Conservation (phyloP, 176 grass and related monocot species). For the Lolium rigidum region DNA sequence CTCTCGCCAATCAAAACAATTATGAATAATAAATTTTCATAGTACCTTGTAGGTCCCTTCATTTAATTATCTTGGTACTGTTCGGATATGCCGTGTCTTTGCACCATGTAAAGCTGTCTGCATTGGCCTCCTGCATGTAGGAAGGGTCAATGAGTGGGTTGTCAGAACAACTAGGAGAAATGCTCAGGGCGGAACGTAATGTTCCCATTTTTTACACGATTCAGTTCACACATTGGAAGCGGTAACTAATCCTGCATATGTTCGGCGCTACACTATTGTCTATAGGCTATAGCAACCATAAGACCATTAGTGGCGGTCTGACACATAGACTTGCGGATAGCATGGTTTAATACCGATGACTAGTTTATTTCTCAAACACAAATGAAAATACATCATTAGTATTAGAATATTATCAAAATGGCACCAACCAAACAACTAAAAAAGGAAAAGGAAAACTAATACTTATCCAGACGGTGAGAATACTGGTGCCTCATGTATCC, state of each 20-base stretch:
- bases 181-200: constrained; percentile 38
- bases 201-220: constrained; percentile 40
- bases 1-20: constrained; percentile 24
- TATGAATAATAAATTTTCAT: constrained; percentile 26
- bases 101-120: constrained; percentile 52
- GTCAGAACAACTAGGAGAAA: constrained; percentile 63
- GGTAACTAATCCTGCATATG: constrained; percentile 28
- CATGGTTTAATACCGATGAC: not conserved
- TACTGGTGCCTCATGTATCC: not conserved
- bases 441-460: not conserved
- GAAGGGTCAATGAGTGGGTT: constrained; percentile 59
- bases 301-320: not conserved
- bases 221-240: constrained; percentile 43
- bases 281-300: not conserved
- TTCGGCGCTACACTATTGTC: not conserved
- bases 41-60: constrained; percentile 43
- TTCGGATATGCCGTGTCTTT: constrained; percentile 64
- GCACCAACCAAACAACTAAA: not conserved
- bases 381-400: not conserved
- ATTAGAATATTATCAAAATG: not conserved
- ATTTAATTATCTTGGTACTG: constrained; percentile 53
- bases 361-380: not conserved
- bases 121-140: constrained; percentile 55
- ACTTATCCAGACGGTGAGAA: not conserved
- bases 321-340: not conserved